These are phyloP conservation scores for Mimosa pudica DNA, from an alignment of 306 rosid species.

Conservation along the genomic window DNA sequence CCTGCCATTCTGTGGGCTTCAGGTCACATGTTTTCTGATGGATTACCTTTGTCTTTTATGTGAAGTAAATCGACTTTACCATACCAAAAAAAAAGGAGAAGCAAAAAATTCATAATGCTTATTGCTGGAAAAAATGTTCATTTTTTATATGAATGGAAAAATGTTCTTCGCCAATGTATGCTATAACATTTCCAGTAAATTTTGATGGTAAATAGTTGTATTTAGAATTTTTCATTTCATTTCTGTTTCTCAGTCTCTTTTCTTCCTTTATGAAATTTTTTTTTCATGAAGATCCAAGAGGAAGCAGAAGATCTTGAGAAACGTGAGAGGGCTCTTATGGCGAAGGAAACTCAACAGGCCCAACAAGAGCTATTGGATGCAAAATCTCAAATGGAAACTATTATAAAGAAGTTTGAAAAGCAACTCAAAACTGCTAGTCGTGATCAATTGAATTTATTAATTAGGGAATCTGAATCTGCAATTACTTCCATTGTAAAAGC, in stretches of 20 bases:
- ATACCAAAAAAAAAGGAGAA: too few species aligned
- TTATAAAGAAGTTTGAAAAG: conserved; percentile 65
- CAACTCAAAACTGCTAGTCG: conserved; percentile 52
- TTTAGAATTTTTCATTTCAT: conserved; percentile 30
- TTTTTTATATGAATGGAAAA: too few species aligned
- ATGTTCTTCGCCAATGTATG: background rate
- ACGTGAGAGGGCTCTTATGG: conserved; percentile 69
- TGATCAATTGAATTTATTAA: conserved; percentile 57
- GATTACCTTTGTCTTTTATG: too few species aligned
- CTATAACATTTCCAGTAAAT: background rate
- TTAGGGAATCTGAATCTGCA: conserved; percentile 73
- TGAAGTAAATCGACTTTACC: too few species aligned
- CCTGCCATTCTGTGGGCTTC: too few species aligned
- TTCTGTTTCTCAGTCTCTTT: background rate
- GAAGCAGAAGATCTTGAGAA: conserved; percentile 85
- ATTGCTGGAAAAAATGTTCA: too few species aligned
- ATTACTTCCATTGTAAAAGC: conserved; percentile 71
- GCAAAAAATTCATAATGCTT: too few species aligned
- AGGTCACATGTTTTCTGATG: too few species aligned
- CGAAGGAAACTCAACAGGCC: conserved; percentile 60
- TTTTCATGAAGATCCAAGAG: conserved; percentile 60
- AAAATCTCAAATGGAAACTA: conserved; percentile 65
- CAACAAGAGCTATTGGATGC: conserved; percentile 61
- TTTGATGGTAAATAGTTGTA: conserved; percentile 11
- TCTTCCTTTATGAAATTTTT: conserved; percentile 1